Percentiles rank a stretch among this genome's conserved stretches.
phyloP scores from a whole-genome alignment of 2,329 filamentous ascomycete genomes.

The Diaporthe australafricana region DNA sequence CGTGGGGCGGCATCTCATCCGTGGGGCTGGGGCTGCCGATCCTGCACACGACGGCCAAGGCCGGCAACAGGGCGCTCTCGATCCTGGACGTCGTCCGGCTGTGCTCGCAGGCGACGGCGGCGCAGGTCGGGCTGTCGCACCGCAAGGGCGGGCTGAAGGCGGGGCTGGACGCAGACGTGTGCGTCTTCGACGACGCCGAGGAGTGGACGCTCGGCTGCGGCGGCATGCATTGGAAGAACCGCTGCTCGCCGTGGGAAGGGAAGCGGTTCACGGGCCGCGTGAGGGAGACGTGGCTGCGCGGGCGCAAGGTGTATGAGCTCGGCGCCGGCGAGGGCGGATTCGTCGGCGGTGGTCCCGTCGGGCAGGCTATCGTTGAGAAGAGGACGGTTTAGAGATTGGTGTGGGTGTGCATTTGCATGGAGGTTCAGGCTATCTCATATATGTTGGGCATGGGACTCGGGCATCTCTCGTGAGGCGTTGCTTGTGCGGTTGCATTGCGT shows the following conservation, averaged over 20 bases:
- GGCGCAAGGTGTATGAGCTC: constrained; percentile 78
- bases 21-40: constrained; percentile 94
- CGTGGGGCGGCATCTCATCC: constrained; percentile 96
- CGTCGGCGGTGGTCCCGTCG: constrained; percentile 59
- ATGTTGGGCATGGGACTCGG: neutral
- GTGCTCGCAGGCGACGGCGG: constrained; percentile 87
- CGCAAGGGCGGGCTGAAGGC: constrained; percentile 84
- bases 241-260: constrained; percentile 90
- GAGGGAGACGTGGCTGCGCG: constrained; percentile 86
- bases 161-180: constrained; percentile 91
- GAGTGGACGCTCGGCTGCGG: constrained; percentile 79
- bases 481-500: constrained; percentile 25
- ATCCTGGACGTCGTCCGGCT: constrained; percentile 85
- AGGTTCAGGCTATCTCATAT: neutral
- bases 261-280: constrained; percentile 83
- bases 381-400: constrained; percentile 51
- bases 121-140: constrained; percentile 85
- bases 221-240: constrained; percentile 95
- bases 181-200: constrained; percentile 88
- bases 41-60: constrained; percentile 80
- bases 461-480: constrained; percentile 10
- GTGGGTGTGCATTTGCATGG: neutral
- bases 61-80: constrained; percentile 57
- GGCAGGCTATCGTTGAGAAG: constrained; percentile 71
- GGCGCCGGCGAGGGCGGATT: constrained; percentile 66